Evolutionary conservation across 148 eudicot species (phyloP), one percentile per base, ranked within the genome.

Genomic region (Polygonum maritimum): DNA sequence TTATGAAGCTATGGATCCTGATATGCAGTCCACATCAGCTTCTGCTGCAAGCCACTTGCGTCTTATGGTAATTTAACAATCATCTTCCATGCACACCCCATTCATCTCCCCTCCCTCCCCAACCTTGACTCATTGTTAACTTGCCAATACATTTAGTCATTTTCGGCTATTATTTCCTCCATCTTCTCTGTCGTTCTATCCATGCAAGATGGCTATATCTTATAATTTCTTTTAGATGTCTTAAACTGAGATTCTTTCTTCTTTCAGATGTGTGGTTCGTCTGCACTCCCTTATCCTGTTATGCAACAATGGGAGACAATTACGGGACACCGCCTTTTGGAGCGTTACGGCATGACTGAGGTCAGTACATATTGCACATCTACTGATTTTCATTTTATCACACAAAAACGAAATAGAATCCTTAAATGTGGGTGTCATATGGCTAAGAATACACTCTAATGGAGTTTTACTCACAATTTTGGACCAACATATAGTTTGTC

Each of bases 301-400:
- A 92, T 95, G 97, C 91, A 88, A 82, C 94, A 89, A 71, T 95
- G 98, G 98, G 98, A 95, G 83, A 76, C 80, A 69, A 95, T 95
- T 55, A 95, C 96, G 3, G 94, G 91, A 21, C 97, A 95, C 81
- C 87, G 90, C 35, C 94, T 95, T 74, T 80, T 95, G 81, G 98
- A 95, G 80, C 88, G 98, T 71, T 95, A 95, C 83, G 98, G 98
- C 77, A 95, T 95, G 98, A 95, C 98, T 73, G 98, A 95, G 94
- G 98, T 92, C 41, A 48, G 85, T 74, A 51, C 75, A 73, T 57
- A 74, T 48, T 74, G 62, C 63, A 36, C 44, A 67, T 67, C 31
- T 26, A 26, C 39, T 62, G 69, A 26, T 22, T 6, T 10, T 22
- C 36, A 10, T 62, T 36, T 16, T 35, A 36, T 7, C 71, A 67